Evolutionary conservation across 1,284 basidiomycete genomes (phyloP), one percentile per base, ranked within the genome.

Genomic region (Rhodotorula sp.): DNA sequence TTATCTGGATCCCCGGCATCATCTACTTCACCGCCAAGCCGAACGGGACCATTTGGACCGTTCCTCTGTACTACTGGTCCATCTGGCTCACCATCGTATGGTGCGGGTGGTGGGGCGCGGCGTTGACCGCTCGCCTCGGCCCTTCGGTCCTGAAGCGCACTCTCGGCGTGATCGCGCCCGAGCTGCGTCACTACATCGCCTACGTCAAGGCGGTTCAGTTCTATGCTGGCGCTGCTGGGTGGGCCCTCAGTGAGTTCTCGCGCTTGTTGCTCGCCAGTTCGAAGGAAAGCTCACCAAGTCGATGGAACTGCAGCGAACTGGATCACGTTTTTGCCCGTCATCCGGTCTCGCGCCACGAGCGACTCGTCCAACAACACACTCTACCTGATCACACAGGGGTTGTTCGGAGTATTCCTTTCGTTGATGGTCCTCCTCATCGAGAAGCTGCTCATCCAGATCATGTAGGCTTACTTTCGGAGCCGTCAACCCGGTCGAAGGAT

Each of bases 361-460:
- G 52, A 55, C 38, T n/a, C 26, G 4, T 74, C 73, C 52, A 50
- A 57, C 31, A 66, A 62, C 52, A 83, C 84, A 21, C 80, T 90
- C 49, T 79, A 82, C 68, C 81, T 88, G 28, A 83, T 89, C 34
- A 85, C 83, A 21, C 88, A 88, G 78, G 81, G 91, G 34, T 83
- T 92, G 15, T 93, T 95, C 78, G 91, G 88, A 3, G 79, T 92
- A 62, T 86, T 89, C 79, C 80, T 95, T 63, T 91, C 89, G 78
- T 82, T 89, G 0, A 85, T 86, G 49, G 84, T 94, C 34, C 84
- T 94, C 14, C 84, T 91, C 15, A 87, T 85, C 63, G 92, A 95
- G 80, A 97, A 97, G 80, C 86, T 94, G 72, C 81, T 89, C 21
- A 90, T 97, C 68, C 94, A 97, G 80, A 88, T 88, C 83, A 92